phyloP scores from a whole-genome alignment of 257 asterid species.

The Schizonepeta tenuifolia region DNA sequence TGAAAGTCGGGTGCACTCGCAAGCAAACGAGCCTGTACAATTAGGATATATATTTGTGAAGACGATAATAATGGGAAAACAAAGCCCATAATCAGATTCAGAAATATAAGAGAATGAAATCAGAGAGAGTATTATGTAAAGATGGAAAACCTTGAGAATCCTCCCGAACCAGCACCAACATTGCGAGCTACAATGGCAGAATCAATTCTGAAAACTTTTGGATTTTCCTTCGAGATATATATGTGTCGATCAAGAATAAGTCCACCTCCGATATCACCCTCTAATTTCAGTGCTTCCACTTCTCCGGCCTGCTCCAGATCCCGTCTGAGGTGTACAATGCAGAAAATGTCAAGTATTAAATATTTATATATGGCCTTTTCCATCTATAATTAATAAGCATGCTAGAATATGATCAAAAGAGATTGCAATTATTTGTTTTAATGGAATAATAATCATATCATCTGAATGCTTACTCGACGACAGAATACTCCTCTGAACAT shows the following conservation, averaged over 20 bases:
- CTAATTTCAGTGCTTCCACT: slow-evolving; percentile 60
- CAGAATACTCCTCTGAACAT: slow-evolving; percentile 77
- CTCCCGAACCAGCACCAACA: slow-evolving; percentile 96
- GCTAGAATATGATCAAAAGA: slow-evolving; percentile 2
- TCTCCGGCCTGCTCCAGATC: slow-evolving; percentile 77
- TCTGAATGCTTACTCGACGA: slow-evolving; percentile 58
- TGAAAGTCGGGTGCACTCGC: slow-evolving; percentile 82
- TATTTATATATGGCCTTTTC: neutral
- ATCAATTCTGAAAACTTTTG: slow-evolving; percentile 56
- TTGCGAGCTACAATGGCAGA: slow-evolving; percentile 72
- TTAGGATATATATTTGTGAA: neutral
- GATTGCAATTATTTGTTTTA: neutral
- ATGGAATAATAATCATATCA: neutral
- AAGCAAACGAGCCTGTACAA: slow-evolving; percentile 80
- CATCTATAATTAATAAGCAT: too few species aligned
- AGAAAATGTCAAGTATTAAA: slow-evolving; percentile 12
- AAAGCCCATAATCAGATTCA: neutral
- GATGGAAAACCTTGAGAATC: slow-evolving; percentile 72
- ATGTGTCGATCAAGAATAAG: slow-evolving; percentile 60
- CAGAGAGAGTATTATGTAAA: neutral
- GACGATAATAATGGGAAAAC: neutral
- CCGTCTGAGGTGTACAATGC: slow-evolving; percentile 44
- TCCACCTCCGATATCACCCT: slow-evolving; percentile 92
- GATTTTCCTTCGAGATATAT: slow-evolving; percentile 56
- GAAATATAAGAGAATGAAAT: neutral